These are phyloP conservation scores for Artemisia tridentata DNA, from an alignment of 129 eudicot species.

Conservation along the genomic window DNA sequence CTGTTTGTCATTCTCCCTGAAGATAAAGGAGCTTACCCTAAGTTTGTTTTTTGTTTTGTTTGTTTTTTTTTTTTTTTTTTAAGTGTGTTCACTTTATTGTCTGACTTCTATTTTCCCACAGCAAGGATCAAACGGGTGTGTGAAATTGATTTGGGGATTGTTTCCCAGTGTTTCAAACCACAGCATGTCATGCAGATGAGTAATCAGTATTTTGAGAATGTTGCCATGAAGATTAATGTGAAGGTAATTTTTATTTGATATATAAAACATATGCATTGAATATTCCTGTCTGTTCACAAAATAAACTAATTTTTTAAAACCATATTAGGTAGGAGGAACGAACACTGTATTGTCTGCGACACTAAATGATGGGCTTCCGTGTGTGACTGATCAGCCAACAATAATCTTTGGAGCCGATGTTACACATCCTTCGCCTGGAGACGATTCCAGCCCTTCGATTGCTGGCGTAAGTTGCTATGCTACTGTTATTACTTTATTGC, in stretches of 20 bases:
- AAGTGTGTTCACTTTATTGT: neutral
- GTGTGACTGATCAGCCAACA: constrained; percentile 57
- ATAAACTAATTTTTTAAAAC: constrained; percentile 3
- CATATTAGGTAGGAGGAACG: constrained; percentile 70
- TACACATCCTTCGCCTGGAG: constrained; percentile 87
- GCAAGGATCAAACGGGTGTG: constrained; percentile 72
- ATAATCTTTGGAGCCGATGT: constrained; percentile 95
- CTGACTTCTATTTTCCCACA: constrained; percentile 19
- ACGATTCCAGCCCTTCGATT: constrained; percentile 78
- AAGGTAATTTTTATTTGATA: constrained; percentile 41
- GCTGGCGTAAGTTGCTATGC: constrained; percentile 57
- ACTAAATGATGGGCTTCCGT: constrained; percentile 31
- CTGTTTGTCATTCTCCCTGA: constrained; percentile 79
- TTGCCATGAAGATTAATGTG: constrained; percentile 72
- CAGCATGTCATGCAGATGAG: constrained; percentile 30
- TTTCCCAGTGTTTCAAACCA: constrained; percentile 85
- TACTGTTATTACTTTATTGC: neutral
- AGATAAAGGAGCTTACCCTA: constrained; percentile 59
- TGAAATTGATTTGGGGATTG: constrained; percentile 80
- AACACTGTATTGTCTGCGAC: constrained; percentile 47
- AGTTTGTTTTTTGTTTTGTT: neutral
- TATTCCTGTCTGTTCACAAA: neutral
- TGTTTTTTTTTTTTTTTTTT: too few species aligned
- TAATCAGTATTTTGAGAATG: constrained; percentile 67
- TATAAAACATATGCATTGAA: too few species aligned